These are phyloP conservation scores for Solanum bulbocastanum DNA, from an alignment of 257 asterid genomes.

Conservation along the genomic window DNA sequence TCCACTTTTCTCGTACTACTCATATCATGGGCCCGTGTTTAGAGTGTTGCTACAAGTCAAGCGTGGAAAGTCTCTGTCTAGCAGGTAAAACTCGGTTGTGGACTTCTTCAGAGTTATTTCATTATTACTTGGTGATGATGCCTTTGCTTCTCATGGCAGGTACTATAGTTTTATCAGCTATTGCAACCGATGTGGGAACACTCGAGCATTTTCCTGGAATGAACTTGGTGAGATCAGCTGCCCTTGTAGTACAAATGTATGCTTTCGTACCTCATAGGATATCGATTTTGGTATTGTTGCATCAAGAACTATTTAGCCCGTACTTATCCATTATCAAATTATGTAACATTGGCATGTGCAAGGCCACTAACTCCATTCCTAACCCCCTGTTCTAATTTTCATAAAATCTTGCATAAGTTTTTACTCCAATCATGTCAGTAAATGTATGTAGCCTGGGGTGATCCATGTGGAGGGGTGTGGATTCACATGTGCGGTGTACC, in stretches of 20 bases:
- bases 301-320: background rate
- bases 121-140: background rate
- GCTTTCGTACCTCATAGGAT: constrained; percentile 1
- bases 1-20: constrained; percentile 91
- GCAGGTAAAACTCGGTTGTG: constrained; percentile 31
- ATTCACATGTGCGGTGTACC: background rate
- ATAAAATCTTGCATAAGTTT: background rate
- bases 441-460: background rate
- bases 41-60: constrained; percentile 75
- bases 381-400: background rate
- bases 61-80: constrained; percentile 59
- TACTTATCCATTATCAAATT: background rate
- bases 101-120: background rate
- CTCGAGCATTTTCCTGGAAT: constrained; percentile 52
- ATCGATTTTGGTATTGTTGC: background rate
- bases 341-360: background rate
- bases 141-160: constrained; percentile 25
- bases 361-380: background rate
- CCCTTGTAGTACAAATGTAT: constrained; percentile 51
- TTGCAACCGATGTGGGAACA: constrained; percentile 68
- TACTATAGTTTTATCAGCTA: constrained; percentile 69
- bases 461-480: background rate
- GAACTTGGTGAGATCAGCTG: constrained; percentile 61
- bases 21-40: constrained; percentile 90
- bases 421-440: background rate